Percentiles rank a stretch among this genome's conserved stretches.
Conservation (phyloP, 805 yeast genomes). For the Wickerhamiella parazyma region DNA sequence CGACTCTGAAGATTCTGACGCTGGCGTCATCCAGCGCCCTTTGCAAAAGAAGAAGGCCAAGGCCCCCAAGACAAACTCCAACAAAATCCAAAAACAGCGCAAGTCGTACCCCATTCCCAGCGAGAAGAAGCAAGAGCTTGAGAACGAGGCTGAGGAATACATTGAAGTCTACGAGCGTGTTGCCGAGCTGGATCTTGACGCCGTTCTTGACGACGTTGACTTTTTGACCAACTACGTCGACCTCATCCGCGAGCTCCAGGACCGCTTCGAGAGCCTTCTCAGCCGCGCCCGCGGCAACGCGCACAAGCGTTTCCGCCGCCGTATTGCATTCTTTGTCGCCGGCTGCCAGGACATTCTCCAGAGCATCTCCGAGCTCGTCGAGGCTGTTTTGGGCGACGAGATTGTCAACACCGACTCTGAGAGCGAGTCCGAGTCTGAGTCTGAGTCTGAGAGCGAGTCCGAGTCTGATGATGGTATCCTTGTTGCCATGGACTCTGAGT, state of each 20-base stretch:
- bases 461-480: background rate
- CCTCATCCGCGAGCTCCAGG: slow-evolving; percentile 18
- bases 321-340: slow-evolving; percentile 21
- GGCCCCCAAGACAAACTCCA: slow-evolving; percentile 7
- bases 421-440: slow-evolving; percentile 6
- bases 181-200: slow-evolving; percentile 20
- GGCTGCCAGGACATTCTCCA: slow-evolving; percentile 16
- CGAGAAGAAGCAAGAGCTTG: slow-evolving; percentile 14
- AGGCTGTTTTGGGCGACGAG: slow-evolving; percentile 15
- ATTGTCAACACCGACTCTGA: slow-evolving; percentile 12
- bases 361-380: slow-evolving; percentile 19
- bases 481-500: background rate
- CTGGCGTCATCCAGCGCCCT: slow-evolving; percentile 10
- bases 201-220: slow-evolving; percentile 19
- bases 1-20: slow-evolving; percentile 18
- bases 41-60: slow-evolving; percentile 3
- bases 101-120: slow-evolving; percentile 7
- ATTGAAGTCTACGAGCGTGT: slow-evolving; percentile 19
- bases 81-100: slow-evolving; percentile 2
- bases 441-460: background rate
- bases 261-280: slow-evolving; percentile 18
- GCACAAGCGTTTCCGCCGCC: slow-evolving; percentile 20
- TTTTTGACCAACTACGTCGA: slow-evolving; percentile 16
- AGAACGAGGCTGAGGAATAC: slow-evolving; percentile 20
- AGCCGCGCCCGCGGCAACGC: slow-evolving; percentile 18